Base-by-base conservation (phyloP, 352 stramenopile species). In the Plasmopara muralis region DNA sequence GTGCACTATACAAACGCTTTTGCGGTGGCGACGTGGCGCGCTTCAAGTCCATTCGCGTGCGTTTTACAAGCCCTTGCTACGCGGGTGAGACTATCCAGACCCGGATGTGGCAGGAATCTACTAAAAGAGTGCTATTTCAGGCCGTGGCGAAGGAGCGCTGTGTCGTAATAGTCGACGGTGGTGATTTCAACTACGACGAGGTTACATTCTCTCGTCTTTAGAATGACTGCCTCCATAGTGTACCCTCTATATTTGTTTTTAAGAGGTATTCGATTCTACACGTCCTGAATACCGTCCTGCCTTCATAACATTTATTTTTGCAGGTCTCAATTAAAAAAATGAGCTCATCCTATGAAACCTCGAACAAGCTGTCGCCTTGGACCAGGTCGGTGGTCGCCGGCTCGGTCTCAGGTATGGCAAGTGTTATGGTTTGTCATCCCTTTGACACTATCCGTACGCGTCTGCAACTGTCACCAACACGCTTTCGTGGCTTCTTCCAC, bases 81-180 rank as follows among this genome's bases (percentile, higher is more conserved):
- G 84, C 86, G n/a, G 87, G 87, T 20, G 81, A 96, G 55, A 93
- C 81, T 18, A 73, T 96, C 31, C 73, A 94, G 68, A 92, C 76
- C 14, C 71, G 72, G 35, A 92, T 94, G 74, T 94, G 83, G 83
- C 60, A 81, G 47, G 66, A 69, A 18, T 55, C 66, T 40, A 60
- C 6, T 14, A 68, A 53, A 43, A 77, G 74, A 9, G 79, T 92
- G 42, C 49, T 74, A 34, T 92, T 94, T 66, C 83, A 88, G 59
- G 74, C 74, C 34, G 63, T 83, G 51, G 83, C 76, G 37, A 76
- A 85, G 61, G 83, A 93, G 57, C 83, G 83, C 55, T 55, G 80
- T 43, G 70, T 83, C 39, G 69, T 91, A 13, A 77, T 90, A 39
- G 72, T 93, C 33, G 80, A 93, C 59, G 76, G 80, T 30, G 80